A percentile compares a stretch with the other conserved stretches of the same genome.
Evolutionary conservation across 23 red algal genomes (phyloP).

Genomic region (Gracilaria domingensis): DNA sequence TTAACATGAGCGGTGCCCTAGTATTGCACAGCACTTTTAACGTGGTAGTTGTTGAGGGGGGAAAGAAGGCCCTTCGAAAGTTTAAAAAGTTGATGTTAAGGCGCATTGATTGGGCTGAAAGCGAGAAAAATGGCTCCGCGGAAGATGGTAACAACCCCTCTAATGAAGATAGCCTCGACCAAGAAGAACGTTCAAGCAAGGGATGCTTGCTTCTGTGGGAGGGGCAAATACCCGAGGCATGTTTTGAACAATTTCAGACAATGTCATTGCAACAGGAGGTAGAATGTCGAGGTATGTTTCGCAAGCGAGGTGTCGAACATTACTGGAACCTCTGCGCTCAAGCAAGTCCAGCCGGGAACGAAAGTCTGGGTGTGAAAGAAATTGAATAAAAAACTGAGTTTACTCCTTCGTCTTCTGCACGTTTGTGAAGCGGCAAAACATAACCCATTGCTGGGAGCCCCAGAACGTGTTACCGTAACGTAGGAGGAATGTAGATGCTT

Average conservation of each 20-base stretch:
- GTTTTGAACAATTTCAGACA: constrained; percentile 68
- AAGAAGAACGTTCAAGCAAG: constrained; percentile 7
- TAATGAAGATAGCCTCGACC: neutral
- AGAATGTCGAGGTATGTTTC: constrained; percentile 64
- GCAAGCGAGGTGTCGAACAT: constrained; percentile 74
- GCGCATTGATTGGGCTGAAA: constrained; percentile 71
- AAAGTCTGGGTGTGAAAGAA: constrained; percentile 43
- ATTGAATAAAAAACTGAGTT: constrained; percentile 51
- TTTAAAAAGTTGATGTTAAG: constrained; percentile 81
- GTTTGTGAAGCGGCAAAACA: constrained; percentile 92
- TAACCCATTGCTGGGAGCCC: constrained; percentile 98
- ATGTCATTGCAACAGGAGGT: constrained; percentile 38
- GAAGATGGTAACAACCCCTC: neutral
- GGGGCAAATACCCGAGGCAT: constrained; percentile 33
- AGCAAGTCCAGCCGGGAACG: constrained; percentile 59
- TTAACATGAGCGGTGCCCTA: constrained; percentile 57
- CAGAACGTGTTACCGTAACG: constrained; percentile 97
- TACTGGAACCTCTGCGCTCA: constrained; percentile 75
- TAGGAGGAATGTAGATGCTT: constrained; percentile 78
- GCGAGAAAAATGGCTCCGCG: constrained; percentile 35
- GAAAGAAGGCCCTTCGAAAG: constrained; percentile 77
- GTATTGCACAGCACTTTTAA: constrained; percentile 47
- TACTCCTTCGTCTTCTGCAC: constrained; percentile 80
- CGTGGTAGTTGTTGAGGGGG: constrained; percentile 86
- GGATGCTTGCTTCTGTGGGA: constrained; percentile 74